phyloP scores from a whole-genome alignment of 306 rosid species.

The Casuarina glauca region DNA sequence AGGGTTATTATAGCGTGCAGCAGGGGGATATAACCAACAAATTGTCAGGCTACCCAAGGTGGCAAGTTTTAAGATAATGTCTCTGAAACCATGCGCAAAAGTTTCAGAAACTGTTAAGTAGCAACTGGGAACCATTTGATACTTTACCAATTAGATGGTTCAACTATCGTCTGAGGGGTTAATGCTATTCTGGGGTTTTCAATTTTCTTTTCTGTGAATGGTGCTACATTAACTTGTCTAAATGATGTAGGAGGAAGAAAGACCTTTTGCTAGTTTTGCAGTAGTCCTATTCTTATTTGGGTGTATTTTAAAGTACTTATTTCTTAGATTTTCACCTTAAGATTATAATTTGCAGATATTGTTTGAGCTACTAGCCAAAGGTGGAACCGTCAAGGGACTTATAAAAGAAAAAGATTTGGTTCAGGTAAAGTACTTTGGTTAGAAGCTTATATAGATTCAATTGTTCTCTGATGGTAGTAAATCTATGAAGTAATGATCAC shows the following conservation, averaged over 20 bases:
- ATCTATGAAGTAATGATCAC: not conserved
- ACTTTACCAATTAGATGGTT: not conserved
- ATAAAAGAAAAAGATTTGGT: conserved; percentile 82
- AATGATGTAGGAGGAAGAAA: conserved; percentile 16
- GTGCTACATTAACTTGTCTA: conserved; percentile 6
- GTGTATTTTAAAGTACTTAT: conserved; percentile 13
- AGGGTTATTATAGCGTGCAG: not conserved
- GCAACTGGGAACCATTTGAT: not conserved
- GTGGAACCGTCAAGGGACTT: conserved; percentile 84
- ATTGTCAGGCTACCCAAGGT: not conserved
- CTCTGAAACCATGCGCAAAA: not conserved
- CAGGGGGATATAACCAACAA: not conserved
- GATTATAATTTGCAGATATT: conserved; percentile 59
- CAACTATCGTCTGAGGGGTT: not conserved
- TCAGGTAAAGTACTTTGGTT: conserved; percentile 60
- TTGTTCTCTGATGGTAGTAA: not conserved
- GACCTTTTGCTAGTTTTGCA: conserved; percentile 5
- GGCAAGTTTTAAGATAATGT: not conserved
- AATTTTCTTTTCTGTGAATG: not conserved
- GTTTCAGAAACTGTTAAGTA: no score
- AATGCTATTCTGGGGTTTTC: not conserved
- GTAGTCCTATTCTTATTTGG: not conserved
- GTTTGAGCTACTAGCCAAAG: conserved; percentile 83
- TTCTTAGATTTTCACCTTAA: conserved; percentile 14
- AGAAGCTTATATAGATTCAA: not conserved